Base-by-base conservation (phyloP, 2,329 filamentous ascomycete genomes). In the Rosellinia necatrix region DNA sequence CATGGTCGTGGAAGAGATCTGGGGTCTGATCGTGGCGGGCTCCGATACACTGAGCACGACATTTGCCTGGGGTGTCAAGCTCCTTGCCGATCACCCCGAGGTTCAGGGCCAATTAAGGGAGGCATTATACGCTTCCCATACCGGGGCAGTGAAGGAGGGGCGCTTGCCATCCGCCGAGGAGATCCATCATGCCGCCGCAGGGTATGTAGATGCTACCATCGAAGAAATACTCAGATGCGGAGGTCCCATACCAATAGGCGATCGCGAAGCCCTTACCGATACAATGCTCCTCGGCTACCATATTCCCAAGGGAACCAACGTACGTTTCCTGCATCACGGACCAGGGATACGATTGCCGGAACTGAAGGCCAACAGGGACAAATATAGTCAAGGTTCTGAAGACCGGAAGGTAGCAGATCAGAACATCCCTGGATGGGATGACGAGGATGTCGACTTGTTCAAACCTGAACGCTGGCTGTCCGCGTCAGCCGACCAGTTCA, bases 401-500 rank as follows among this genome's bases (percentile, higher is more conserved):
- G 38, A 13, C 22, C 38, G 19, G 30, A 29, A 46, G 4, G 49
- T 12, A 22, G 32, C 10, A n/a, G 34, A 42, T 21, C 21, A 35
- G 19, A 13, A 9, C 2, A 34, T 52, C 10, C 32, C 27, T 44
- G 47, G 51, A 8, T 35, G 54, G 52, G 56, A 38, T 38, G 37
- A 19, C 13, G 37, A 55, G 9, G 58, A 61, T 19, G 35, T 67
- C 5, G 30, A 37, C 6, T 19, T 35, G 13, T 67, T 63, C 50
- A 38, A 57, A 17, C 65, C 65, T 1, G 62, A 66, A 44, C 51
- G 65, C 9, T 67, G 63, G 65, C 42, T 66, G 4, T n/a, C n/a
- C n/a, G n/a, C n/a, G n/a, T n/a, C n/a, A 37, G 41, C 9, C 9
- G 12, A 3, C 32, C 41, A n/a, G n/a, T n/a, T n/a, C 19, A 24